Percentiles rank a stretch among this genome's conserved stretches.
Conservation (phyloP, 2,329 filamentous ascomycete species). For the Penicillium fuscoglaucum region DNA sequence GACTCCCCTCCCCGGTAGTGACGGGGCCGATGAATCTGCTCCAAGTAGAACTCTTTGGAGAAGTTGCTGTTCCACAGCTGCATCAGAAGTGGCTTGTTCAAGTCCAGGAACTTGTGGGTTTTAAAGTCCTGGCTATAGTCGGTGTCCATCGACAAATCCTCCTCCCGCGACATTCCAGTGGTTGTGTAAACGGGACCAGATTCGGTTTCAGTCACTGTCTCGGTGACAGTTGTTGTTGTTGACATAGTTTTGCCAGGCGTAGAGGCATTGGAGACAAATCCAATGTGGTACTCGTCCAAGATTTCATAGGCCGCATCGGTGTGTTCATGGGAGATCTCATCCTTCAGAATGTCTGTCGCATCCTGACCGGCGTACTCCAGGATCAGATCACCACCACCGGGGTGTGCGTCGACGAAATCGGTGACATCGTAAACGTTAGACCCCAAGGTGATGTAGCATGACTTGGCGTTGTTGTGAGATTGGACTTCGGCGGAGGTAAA, state of each 20-base stretch:
- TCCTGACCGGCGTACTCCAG: conserved; percentile 90
- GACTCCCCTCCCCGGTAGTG: conserved; percentile 94
- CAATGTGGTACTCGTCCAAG: conserved; percentile 80
- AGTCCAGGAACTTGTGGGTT: conserved; percentile 89
- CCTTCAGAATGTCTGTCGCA: conserved; percentile 76
- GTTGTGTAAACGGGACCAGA: conserved; percentile 45
- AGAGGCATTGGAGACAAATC: conserved; percentile 68
- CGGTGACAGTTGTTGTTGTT: conserved; percentile 30
- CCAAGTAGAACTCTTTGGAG: conserved; percentile 91
- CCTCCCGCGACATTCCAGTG: conserved; percentile 86
- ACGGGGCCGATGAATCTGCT: conserved; percentile 91
- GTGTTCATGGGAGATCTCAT: conserved; percentile 79
- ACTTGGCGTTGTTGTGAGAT: conserved; percentile 73
- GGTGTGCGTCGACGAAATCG: conserved; percentile 84
- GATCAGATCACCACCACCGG: conserved; percentile 84
- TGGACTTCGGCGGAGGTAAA: conserved; percentile 79
- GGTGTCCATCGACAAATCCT: conserved; percentile 84
- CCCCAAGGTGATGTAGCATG: conserved; percentile 90
- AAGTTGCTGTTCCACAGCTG: conserved; percentile 90
- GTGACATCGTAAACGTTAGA: conserved; percentile 94
- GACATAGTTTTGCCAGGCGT: conserved; percentile 38
- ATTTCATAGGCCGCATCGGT: conserved; percentile 95
- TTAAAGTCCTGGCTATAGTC: conserved; percentile 75
- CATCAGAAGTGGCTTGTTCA: conserved; percentile 77
- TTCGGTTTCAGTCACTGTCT: conserved; percentile 29